A percentile compares a stretch with the other conserved stretches of the same genome.
phyloP scores from a whole-genome alignment of 2,329 filamentous ascomycete genomes.

The Clarireedia paspali region DNA sequence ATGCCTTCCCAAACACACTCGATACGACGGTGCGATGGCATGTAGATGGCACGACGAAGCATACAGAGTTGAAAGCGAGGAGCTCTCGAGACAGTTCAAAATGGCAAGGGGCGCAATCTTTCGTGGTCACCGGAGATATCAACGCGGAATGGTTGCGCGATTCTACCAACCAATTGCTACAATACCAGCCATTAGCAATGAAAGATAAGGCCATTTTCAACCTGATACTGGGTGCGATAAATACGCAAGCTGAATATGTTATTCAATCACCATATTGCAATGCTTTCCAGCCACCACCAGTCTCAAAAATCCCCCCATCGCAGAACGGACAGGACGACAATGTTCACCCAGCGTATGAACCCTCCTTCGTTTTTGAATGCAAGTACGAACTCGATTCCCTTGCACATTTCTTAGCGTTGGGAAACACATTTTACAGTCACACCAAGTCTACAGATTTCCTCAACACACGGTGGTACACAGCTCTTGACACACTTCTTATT shows the following conservation, averaged over 20 bases:
- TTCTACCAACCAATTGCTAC: conserved; percentile 85
- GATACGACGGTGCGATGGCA: conserved; percentile 70
- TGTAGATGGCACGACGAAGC: conserved; percentile 41
- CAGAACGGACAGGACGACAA: conserved; percentile 74
- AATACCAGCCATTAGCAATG: conserved; percentile 79
- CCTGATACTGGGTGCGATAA: conserved; percentile 86
- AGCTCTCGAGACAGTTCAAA: conserved; percentile 44
- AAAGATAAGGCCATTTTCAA: conserved; percentile 71
- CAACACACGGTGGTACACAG: conserved; percentile 68
- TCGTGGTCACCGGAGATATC: conserved; percentile 90
- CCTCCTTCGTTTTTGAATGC: conserved; percentile 85
- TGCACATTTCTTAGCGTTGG: conserved; percentile 79
- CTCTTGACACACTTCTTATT: conserved; percentile 64
- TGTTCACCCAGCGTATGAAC: conserved; percentile 84
- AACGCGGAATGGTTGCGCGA: conserved; percentile 89
- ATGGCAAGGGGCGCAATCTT: conserved; percentile 83
- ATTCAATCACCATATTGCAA: conserved; percentile 96
- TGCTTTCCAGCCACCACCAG: conserved; percentile 89
- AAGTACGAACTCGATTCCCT: conserved; percentile 98
- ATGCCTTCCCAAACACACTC: conserved; percentile 77
- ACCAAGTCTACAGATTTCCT: conserved; percentile 74
- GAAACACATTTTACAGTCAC: conserved; percentile 78
- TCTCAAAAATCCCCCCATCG: conserved; percentile 63
- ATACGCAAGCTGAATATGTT: conserved; percentile 91
- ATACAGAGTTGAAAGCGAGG: conserved; percentile 33